Evolutionary conservation across 2,329 filamentous ascomycete genomes (phyloP).

Genomic region (Lachnellula hyalina): DNA sequence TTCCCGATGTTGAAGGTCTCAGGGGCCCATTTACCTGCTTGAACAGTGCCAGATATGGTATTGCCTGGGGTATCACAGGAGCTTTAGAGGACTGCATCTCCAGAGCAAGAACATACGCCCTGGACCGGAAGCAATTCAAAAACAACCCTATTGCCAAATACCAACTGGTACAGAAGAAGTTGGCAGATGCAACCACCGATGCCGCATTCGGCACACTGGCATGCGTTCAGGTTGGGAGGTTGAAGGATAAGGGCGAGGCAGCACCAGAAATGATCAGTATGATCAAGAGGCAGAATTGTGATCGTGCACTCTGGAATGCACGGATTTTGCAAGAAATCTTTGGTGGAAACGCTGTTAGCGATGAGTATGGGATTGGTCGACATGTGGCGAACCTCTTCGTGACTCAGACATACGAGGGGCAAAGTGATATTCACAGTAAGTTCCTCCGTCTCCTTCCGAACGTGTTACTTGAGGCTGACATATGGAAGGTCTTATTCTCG

Average conservation of each 20-base stretch:
- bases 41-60: constrained; percentile 89
- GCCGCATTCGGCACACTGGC: constrained; percentile 88
- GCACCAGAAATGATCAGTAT: constrained; percentile 94
- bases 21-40: constrained; percentile 88
- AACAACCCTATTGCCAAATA: constrained; percentile 92
- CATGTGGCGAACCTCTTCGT: constrained; percentile 97
- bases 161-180: constrained; percentile 96
- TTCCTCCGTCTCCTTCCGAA: constrained; percentile 1
- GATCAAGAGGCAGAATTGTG: constrained; percentile 98
- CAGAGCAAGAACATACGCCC: constrained; percentile 76
- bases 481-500: constrained; percentile 59
- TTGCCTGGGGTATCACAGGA: constrained; percentile 89
- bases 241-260: constrained; percentile 86
- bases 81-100: constrained; percentile 87
- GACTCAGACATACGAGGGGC: constrained; percentile 96
- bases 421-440: constrained; percentile 81
- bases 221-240: constrained; percentile 80
- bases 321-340: constrained; percentile 88
- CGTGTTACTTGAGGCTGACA: constrained; percentile 23
- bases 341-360: constrained; percentile 95
- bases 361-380: constrained; percentile 91
- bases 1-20: constrained; percentile 82
- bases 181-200: constrained; percentile 88
- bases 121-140: constrained; percentile 95
- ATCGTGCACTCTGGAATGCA: constrained; percentile 75